Evolutionary conservation across 305 asterid species (phyloP).

Genomic region (Fraxinus latifolia): DNA sequence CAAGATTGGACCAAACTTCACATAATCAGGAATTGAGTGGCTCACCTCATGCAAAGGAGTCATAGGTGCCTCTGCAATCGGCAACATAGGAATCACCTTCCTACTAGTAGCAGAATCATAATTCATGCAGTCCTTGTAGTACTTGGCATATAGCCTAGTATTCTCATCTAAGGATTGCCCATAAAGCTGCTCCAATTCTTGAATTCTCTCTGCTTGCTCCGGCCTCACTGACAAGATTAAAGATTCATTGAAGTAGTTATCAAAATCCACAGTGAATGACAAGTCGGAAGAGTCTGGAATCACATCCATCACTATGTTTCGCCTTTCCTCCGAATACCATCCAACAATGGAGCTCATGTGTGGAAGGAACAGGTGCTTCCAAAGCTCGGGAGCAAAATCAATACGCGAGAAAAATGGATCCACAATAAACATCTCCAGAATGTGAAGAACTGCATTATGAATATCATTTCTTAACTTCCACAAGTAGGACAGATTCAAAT

Average conservation of each 20-base stretch:
- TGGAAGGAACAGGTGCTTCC: constrained; percentile 71
- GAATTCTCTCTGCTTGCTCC: constrained; percentile 73
- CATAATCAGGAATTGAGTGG: constrained; percentile 64
- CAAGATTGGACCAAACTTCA: constrained; percentile 76
- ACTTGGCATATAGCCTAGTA: constrained; percentile 67
- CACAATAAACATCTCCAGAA: constrained; percentile 63
- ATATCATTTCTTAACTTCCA: constrained; percentile 49
- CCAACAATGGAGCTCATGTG: constrained; percentile 72
- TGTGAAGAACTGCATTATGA: constrained; percentile 46
- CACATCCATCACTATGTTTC: constrained; percentile 61
- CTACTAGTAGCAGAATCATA: constrained; percentile 56
- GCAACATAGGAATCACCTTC: constrained; percentile 66
- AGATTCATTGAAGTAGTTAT: constrained; percentile 58
- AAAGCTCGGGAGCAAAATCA: constrained; percentile 81
- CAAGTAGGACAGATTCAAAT: constrained; percentile 59
- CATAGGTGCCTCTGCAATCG: constrained; percentile 82
- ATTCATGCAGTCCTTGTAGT: constrained; percentile 65
- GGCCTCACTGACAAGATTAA: constrained; percentile 69
- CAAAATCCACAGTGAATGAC: constrained; percentile 65
- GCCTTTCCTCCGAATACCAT: constrained; percentile 76
- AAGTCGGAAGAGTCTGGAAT: constrained; percentile 65
- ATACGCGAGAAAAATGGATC: constrained; percentile 79
- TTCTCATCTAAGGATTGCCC: constrained; percentile 74
- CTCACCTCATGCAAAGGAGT: constrained; percentile 67
- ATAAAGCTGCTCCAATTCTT: constrained; percentile 54